Evolutionary conservation across 805 yeast genomes (phyloP).

Genomic region (Ogataea paraovalis): DNA sequence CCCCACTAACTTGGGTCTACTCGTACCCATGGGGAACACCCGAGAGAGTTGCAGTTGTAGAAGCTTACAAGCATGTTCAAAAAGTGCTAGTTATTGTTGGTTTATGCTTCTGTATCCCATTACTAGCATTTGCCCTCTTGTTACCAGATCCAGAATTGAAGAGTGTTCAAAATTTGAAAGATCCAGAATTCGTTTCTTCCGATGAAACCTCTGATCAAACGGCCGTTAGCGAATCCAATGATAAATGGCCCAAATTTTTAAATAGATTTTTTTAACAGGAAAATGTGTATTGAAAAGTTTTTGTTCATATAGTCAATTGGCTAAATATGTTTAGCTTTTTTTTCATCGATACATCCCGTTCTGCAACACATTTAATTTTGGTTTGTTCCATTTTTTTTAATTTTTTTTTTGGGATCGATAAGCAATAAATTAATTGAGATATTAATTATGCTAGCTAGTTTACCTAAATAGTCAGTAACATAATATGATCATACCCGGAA

Average conservation of each 20-base stretch:
- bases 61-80: slow-evolving; percentile 58
- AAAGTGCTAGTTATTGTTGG: slow-evolving; percentile 54
- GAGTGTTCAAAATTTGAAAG: slow-evolving; percentile 18
- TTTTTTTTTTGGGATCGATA: too few relatives aligned
- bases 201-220: background rate
- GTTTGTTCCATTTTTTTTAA: too few relatives aligned
- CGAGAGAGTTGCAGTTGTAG: slow-evolving; percentile 52
- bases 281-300: background rate
- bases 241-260: background rate
- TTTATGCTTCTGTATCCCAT: slow-evolving; percentile 48
- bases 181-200: slow-evolving; percentile 5
- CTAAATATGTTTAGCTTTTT: too few relatives aligned
- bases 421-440: too few relatives aligned
- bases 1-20: slow-evolving; percentile 48
- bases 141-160: slow-evolving; percentile 40
- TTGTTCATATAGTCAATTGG: too few relatives aligned
- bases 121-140: slow-evolving; percentile 43
- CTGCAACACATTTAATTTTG: too few relatives aligned
- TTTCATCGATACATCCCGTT: background rate
- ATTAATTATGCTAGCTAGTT: too few relatives aligned
- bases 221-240: background rate
- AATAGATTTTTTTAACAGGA: background rate
- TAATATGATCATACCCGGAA: too few relatives aligned
- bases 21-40: slow-evolving; percentile 60
- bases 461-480: too few relatives aligned